phyloP scores from a whole-genome alignment of 148 eudicot genomes.

The Camellia granthamiana region DNA sequence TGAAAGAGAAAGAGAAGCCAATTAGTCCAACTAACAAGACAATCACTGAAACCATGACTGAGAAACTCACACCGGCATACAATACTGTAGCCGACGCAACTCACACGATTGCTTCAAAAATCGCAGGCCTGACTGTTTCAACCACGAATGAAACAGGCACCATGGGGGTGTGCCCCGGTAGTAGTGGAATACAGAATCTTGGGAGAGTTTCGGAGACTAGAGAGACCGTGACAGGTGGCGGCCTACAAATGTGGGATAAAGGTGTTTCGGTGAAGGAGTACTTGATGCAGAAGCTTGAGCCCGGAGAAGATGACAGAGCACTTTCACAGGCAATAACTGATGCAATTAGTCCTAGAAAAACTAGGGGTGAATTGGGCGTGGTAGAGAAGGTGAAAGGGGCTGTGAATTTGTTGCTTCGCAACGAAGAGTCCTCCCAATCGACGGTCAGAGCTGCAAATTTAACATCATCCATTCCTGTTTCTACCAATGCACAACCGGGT shows the following conservation, averaged over 20 bases:
- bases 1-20: conserved; percentile 7
- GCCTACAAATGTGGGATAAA: conserved; percentile 40
- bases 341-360: conserved; percentile 55
- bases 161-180: not conserved
- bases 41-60: conserved; percentile 31
- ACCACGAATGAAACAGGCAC: conserved; percentile 10
- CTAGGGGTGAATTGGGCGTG: conserved; percentile 44
- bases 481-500: conserved; percentile 56
- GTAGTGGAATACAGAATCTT: conserved; percentile 1
- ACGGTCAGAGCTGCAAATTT: conserved; percentile 19
- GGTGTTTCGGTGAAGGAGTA: conserved; percentile 78
- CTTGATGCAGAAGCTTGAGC: conserved; percentile 63
- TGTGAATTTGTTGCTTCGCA: conserved; percentile 55
- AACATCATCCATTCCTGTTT: conserved; percentile 39
- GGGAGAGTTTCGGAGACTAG: not conserved
- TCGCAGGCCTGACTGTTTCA: conserved; percentile 28
- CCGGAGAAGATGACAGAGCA: conserved; percentile 74
- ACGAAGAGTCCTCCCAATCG: conserved; percentile 37
- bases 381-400: conserved; percentile 73
- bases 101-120: conserved; percentile 39
- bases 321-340: conserved; percentile 70
- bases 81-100: conserved; percentile 46
- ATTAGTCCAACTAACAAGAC: conserved; percentile 16
- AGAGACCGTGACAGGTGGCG: conserved; percentile 4
- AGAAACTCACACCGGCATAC: conserved; percentile 44